Evolutionary conservation across 768 basidiomycete genomes (phyloP).

Genomic region (Solioccasus polychromus): DNA sequence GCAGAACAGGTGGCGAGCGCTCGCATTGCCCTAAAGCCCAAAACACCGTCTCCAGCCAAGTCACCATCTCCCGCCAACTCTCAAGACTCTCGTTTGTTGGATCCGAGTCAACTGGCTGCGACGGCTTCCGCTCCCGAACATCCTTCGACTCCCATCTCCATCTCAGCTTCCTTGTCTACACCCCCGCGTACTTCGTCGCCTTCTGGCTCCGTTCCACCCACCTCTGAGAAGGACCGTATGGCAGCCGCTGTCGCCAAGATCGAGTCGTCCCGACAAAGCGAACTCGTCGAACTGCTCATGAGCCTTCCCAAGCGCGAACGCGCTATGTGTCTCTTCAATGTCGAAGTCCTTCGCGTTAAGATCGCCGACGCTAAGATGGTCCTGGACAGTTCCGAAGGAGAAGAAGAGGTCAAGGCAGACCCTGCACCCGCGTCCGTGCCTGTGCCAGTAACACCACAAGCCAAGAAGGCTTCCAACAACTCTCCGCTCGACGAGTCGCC

Average conservation of each 20-base stretch:
- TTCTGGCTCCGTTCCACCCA: conserved; percentile 54
- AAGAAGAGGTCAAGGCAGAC: conserved; percentile 37
- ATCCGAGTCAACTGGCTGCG: conserved; percentile 59
- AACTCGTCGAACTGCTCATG: conserved; percentile 79
- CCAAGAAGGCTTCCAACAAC: conserved; percentile 48
- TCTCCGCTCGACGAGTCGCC: conserved; percentile 50
- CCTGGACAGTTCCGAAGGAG: conserved; percentile 67
- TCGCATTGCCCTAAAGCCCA: conserved; percentile 35
- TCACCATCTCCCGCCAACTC: conserved; percentile 55
- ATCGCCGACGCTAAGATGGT: conserved; percentile 80
- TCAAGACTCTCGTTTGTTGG: conserved; percentile 70
- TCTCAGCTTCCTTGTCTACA: conserved; percentile 70
- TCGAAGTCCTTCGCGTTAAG: conserved; percentile 73
- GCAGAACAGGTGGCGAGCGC: conserved; percentile 56
- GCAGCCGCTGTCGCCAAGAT: conserved; percentile 60
- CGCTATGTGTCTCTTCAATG: conserved; percentile 88
- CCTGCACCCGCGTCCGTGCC: conserved; percentile 28
- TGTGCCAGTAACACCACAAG: conserved; percentile 57
- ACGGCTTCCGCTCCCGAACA: conserved; percentile 90
- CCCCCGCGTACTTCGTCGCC: conserved; percentile 86
- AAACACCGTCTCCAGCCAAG: conserved; percentile 42
- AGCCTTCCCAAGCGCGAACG: conserved; percentile 85
- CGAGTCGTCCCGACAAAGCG: conserved; percentile 55
- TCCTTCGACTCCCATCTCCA: conserved; percentile 80
- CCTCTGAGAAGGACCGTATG: conserved; percentile 76